A percentile compares a stretch with the other conserved stretches of the same genome.
Conservation (phyloP, 495 filamentous ascomycete species). For the Aspergillus kassunensis region DNA sequence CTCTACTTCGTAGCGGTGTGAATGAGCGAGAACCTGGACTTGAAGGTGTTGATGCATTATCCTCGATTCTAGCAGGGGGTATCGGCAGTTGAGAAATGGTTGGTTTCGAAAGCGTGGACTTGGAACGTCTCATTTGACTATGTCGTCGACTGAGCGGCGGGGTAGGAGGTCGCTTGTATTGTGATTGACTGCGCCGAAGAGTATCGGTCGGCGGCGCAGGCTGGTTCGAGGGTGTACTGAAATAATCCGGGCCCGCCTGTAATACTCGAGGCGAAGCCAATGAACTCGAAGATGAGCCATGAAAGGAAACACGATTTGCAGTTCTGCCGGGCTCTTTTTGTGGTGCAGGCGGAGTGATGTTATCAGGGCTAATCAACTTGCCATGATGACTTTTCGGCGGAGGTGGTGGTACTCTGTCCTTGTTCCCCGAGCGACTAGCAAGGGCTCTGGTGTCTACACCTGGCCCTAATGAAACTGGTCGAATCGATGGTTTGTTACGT, state of each 20-base stretch:
- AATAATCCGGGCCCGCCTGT: conserved; percentile 37
- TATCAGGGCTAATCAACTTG: conserved; percentile 53
- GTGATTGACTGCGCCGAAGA: conserved; percentile 35
- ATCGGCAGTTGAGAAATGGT: conserved; percentile 29
- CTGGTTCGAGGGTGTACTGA: conserved; percentile 17
- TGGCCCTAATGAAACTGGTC: conserved; percentile 29
- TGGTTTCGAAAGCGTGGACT: conserved; percentile 34
- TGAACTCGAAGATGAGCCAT: conserved; percentile 22
- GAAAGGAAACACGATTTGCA: conserved; percentile 28
- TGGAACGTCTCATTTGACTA: conserved; percentile 44
- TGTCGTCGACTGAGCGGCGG: conserved; percentile 47
- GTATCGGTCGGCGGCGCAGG: conserved; percentile 20
- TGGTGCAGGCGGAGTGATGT: conserved; percentile 22
- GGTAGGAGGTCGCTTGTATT: conserved; percentile 46
- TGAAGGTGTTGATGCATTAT: conserved; percentile 28
- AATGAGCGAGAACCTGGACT: conserved; percentile 29
- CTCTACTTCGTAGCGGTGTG: conserved; percentile 17
- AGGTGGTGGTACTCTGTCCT: conserved; percentile 48
- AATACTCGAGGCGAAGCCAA: conserved; percentile 17
- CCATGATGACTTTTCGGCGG: conserved; percentile 65
- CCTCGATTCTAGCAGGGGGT: conserved; percentile 23
- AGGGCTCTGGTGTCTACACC: conserved; percentile 38
- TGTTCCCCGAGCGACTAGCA: conserved; percentile 20
- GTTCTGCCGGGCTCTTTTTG: conserved; percentile 24
- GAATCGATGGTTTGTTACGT: conserved; percentile 28